A percentile compares a stretch with the other conserved stretches of the same genome.
These are phyloP conservation scores for Lactifluus piperatus DNA, from an alignment of 768 basidiomycete species.

Conservation along the genomic window DNA sequence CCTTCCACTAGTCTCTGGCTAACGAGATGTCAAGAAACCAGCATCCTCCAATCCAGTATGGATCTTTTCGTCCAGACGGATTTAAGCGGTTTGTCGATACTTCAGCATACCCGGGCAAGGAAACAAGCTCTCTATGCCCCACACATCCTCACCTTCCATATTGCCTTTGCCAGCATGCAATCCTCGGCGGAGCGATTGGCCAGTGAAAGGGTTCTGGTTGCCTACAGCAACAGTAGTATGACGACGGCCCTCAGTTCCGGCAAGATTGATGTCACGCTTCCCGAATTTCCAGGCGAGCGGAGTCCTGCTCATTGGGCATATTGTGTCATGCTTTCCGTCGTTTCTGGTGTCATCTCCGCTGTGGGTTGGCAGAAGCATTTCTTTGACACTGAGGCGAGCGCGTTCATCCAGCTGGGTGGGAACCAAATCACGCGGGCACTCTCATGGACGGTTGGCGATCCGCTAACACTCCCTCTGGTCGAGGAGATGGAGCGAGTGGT, in stretches of 20 bases:
- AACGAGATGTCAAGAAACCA: constrained; percentile 67
- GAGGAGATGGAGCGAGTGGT: constrained; percentile 80
- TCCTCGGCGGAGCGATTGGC: constrained; percentile 80
- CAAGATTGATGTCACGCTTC: constrained; percentile 52
- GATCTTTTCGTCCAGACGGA: constrained; percentile 64
- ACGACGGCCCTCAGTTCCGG: constrained; percentile 71
- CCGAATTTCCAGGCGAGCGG: constrained; percentile 65
- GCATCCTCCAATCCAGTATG: constrained; percentile 66
- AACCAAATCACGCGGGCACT: constrained; percentile 71
- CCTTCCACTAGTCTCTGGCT: constrained; percentile 72
- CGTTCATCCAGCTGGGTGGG: constrained; percentile 77
- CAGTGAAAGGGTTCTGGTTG: constrained; percentile 68
- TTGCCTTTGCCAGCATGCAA: constrained; percentile 68
- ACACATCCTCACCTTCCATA: constrained; percentile 78
- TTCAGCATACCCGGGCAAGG: constrained; percentile 50
- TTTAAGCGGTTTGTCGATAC: constrained; percentile 59
- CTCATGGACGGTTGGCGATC: constrained; percentile 73
- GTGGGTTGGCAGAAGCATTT: constrained; percentile 61
- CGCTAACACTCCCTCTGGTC: constrained; percentile 66
- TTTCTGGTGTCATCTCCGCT: constrained; percentile 60
- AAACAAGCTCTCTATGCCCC: constrained; percentile 66
- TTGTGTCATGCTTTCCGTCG: constrained; percentile 75
- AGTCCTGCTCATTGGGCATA: constrained; percentile 76
- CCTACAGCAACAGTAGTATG: constrained; percentile 79
- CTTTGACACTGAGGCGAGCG: constrained; percentile 79